phyloP scores from a whole-genome alignment of 2,329 filamentous ascomycete species.

The Lachnellula arida region DNA sequence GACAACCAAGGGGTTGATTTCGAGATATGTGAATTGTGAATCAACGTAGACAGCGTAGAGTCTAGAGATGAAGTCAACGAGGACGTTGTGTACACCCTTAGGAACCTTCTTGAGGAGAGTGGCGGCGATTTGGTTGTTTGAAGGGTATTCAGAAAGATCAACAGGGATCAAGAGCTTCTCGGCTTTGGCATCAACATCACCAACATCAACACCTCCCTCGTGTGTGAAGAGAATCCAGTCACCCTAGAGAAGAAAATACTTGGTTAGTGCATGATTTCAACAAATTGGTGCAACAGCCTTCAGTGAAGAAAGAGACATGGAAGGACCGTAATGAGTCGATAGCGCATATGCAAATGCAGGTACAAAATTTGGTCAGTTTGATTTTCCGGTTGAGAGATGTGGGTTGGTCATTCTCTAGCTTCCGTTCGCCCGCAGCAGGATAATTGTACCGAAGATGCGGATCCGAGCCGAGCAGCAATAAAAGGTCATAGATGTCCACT shows the following conservation, averaged over 20 bases:
- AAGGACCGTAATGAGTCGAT: slow-evolving; percentile 11
- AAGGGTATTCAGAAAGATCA: slow-evolving; percentile 89
- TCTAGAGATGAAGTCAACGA: slow-evolving; percentile 98
- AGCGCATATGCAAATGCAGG: slow-evolving; percentile 19
- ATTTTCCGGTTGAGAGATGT: slow-evolving; percentile 18
- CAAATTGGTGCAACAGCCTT: not conserved
- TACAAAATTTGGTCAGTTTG: slow-evolving; percentile 16
- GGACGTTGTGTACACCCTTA: slow-evolving; percentile 91
- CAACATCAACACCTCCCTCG: slow-evolving; percentile 98
- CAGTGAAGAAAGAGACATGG: not conserved
- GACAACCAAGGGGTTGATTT: slow-evolving; percentile 98
- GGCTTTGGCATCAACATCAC: slow-evolving; percentile 97
- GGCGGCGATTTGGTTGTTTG: slow-evolving; percentile 86
- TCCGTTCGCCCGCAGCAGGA: slow-evolving; percentile 29
- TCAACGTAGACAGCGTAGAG: slow-evolving; percentile 99
- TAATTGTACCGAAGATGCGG: slow-evolving; percentile 14
- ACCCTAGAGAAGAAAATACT: slow-evolving; percentile 52
- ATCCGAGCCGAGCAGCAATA: slow-evolving; percentile 12
- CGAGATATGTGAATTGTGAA: slow-evolving; percentile 99
- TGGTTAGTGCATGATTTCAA: slow-evolving; percentile 23
- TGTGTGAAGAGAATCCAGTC: slow-evolving; percentile 99
- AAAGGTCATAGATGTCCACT: slow-evolving; percentile 24
- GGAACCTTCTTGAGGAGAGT: slow-evolving; percentile 89
- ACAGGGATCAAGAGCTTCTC: slow-evolving; percentile 98
- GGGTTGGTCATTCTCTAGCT: slow-evolving; percentile 22